Conservation (phyloP, 2,329 filamentous ascomycete genomes). For the Paraphaeosphaeria sporulosa region DNA sequence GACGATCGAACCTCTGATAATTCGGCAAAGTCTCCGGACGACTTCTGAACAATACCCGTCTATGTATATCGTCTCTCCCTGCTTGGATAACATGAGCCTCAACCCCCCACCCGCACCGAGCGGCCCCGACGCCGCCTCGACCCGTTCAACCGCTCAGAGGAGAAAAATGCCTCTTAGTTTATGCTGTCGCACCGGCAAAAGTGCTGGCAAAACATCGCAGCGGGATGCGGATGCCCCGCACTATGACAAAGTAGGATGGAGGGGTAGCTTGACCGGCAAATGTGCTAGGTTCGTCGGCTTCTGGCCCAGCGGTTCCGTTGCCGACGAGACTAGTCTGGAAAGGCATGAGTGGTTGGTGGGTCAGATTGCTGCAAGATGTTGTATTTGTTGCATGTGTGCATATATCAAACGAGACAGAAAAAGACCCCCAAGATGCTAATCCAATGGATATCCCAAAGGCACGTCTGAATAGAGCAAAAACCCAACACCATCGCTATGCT, state of each 20-base stretch:
- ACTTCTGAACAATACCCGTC: not conserved
- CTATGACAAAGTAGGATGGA: constrained; percentile 24
- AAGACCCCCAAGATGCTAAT: not conserved
- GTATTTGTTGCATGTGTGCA: not conserved
- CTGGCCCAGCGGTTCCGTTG: not conserved
- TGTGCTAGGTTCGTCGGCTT: constrained; percentile 1
- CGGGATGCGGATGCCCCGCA: constrained; percentile 22
- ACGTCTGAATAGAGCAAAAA: constrained; percentile 8
- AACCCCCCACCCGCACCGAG: constrained; percentile 1
- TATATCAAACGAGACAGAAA: not conserved
- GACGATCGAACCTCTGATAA: not conserved
- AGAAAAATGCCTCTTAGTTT: constrained; percentile 12
- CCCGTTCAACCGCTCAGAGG: not conserved
- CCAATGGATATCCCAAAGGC: not conserved
- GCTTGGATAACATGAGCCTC: not conserved
- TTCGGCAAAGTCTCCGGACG: not conserved
- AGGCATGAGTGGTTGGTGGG: not conserved
- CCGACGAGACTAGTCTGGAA: not conserved
- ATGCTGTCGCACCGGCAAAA: constrained; percentile 23
- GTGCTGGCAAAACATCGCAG: constrained; percentile 17
- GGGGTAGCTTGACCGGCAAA: constrained; percentile 26
- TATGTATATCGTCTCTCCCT: not conserved
- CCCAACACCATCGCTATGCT: constrained; percentile 13
- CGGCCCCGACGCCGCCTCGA: not conserved
- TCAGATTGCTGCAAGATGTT: not conserved